phyloP scores from a whole-genome alignment of 306 rosid genomes.

The Cucumis hystrix region DNA sequence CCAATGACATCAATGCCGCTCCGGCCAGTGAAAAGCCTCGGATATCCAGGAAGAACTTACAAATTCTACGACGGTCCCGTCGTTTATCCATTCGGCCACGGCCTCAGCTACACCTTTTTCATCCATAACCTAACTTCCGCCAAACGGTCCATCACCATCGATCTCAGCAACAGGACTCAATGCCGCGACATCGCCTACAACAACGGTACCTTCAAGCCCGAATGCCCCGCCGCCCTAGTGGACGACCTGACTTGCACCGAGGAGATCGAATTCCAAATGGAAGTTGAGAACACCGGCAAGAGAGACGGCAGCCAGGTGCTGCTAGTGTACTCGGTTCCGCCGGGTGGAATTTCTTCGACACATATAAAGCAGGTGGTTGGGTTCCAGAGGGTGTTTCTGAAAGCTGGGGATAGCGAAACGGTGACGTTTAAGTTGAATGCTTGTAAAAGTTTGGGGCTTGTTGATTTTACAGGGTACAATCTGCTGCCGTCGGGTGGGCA shows the following conservation, averaged over 20 bases:
- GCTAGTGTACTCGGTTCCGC: constrained; percentile 18
- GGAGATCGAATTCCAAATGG: neutral
- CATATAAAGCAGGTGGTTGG: constrained; percentile 19
- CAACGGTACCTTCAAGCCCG: neutral
- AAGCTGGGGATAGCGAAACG: neutral
- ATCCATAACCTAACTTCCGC: constrained; percentile 6
- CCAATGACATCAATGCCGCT: constrained; percentile 22
- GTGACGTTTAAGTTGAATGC: constrained; percentile 10
- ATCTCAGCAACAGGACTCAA: neutral
- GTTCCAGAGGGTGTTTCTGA: constrained; percentile 16
- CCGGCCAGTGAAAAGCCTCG: constrained; percentile 14
- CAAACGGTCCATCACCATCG: neutral
- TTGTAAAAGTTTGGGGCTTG: constrained; percentile 15
- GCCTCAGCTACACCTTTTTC: constrained; percentile 22
- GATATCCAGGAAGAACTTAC: constrained; percentile 26
- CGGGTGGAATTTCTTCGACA: constrained; percentile 1
- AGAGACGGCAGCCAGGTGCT: constrained; percentile 16
- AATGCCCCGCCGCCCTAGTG: constrained; percentile 9
- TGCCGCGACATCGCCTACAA: constrained; percentile 11
- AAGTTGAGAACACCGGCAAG: constrained; percentile 3
- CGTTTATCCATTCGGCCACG: constrained; percentile 21
- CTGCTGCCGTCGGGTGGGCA: constrained; percentile 17
- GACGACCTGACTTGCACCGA: constrained; percentile 11
- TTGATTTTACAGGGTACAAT: constrained; percentile 9
- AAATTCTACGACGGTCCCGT: constrained; percentile 21